These are phyloP conservation scores for Zymoseptoria brevis DNA, from an alignment of 2,329 filamentous ascomycete species.

Conservation along the genomic window DNA sequence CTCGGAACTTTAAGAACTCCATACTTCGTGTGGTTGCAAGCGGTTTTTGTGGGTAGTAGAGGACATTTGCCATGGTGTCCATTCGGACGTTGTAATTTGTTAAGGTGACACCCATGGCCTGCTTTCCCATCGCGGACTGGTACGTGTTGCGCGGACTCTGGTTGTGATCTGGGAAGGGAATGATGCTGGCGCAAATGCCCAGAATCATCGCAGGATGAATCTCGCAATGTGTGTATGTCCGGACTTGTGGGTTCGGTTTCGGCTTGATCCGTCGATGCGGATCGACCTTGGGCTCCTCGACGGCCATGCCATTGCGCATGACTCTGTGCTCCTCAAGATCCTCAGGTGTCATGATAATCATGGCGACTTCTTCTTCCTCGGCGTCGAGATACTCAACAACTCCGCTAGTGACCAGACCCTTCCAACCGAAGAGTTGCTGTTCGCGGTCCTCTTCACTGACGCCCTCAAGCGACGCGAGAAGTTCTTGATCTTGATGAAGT, in stretches of 20 bases:
- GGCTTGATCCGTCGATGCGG: constrained; percentile 83
- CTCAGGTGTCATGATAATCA: constrained; percentile 99
- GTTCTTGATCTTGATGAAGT: constrained; percentile 64
- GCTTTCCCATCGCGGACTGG: constrained; percentile 87
- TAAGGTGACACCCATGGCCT: constrained; percentile 98
- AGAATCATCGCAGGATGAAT: constrained; percentile 99
- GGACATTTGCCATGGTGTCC: constrained; percentile 99
- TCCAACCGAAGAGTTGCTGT: constrained; percentile 70
- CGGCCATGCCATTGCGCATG: constrained; percentile 28
- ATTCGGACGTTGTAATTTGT: constrained; percentile 96
- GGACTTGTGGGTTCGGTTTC: constrained; percentile 74
- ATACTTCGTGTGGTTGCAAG: constrained; percentile 93
- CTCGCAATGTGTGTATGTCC: constrained; percentile 96
- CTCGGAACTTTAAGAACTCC: constrained; percentile 98
- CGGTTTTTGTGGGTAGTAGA: constrained; percentile 98
- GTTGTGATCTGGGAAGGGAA: constrained; percentile 99
- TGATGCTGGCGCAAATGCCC: constrained; percentile 97
- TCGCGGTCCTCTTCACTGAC: constrained; percentile 51
- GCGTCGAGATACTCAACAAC: constrained; percentile 95
- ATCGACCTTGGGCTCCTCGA: constrained; percentile 56
- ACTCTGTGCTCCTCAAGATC: constrained; percentile 61
- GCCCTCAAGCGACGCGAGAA: constrained; percentile 36
- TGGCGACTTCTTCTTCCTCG: constrained; percentile 95
- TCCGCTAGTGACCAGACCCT: constrained; percentile 72
- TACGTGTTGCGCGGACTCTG: constrained; percentile 94